Conservation (phyloP, 2,329 filamentous ascomycete genomes). For the Ophiostoma himal-ulmi region DNA sequence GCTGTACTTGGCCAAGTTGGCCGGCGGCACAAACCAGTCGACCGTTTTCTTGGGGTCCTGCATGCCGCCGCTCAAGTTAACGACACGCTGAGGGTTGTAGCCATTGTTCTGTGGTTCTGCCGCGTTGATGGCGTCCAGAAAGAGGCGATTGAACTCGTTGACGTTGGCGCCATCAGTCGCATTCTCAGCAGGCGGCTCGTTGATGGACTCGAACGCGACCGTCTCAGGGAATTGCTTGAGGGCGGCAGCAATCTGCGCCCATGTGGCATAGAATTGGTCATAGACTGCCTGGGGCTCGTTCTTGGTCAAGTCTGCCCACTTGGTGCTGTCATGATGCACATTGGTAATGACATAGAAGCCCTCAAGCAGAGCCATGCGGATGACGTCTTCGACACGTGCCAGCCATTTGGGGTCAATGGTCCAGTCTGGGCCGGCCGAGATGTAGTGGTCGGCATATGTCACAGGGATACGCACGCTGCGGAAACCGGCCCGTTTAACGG, state of each 20-base stretch:
- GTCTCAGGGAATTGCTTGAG: slow-evolving; percentile 49
- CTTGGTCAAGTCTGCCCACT: slow-evolving; percentile 50
- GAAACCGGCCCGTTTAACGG: slow-evolving; percentile 49
- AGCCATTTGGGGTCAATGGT: slow-evolving; percentile 51
- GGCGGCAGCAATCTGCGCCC: slow-evolving; percentile 52
- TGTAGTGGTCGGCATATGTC: slow-evolving; percentile 54
- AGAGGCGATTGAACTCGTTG: slow-evolving; percentile 53
- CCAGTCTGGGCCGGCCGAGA: slow-evolving; percentile 43
- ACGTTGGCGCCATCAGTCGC: slow-evolving; percentile 45
- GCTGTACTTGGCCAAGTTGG: slow-evolving; percentile 42
- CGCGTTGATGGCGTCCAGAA: slow-evolving; percentile 46
- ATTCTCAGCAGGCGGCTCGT: slow-evolving; percentile 51
- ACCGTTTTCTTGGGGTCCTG: slow-evolving; percentile 49
- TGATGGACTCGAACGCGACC: slow-evolving; percentile 55
- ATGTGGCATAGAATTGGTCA: slow-evolving; percentile 50
- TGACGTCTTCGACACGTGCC: slow-evolving; percentile 51
- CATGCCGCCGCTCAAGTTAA: slow-evolving; percentile 48
- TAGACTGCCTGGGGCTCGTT: slow-evolving; percentile 48
- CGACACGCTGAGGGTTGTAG: slow-evolving; percentile 49
- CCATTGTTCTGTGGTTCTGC: slow-evolving; percentile 33
- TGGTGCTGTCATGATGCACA: slow-evolving; percentile 55
- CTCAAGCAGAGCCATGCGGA: slow-evolving; percentile 48
- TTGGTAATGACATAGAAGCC: slow-evolving; percentile 52
- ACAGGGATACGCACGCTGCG: slow-evolving; percentile 55
- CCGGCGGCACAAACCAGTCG: slow-evolving; percentile 47